Evolutionary conservation across 306 rosid species (phyloP).

Genomic region (Herpetospermum pedunculosum): DNA sequence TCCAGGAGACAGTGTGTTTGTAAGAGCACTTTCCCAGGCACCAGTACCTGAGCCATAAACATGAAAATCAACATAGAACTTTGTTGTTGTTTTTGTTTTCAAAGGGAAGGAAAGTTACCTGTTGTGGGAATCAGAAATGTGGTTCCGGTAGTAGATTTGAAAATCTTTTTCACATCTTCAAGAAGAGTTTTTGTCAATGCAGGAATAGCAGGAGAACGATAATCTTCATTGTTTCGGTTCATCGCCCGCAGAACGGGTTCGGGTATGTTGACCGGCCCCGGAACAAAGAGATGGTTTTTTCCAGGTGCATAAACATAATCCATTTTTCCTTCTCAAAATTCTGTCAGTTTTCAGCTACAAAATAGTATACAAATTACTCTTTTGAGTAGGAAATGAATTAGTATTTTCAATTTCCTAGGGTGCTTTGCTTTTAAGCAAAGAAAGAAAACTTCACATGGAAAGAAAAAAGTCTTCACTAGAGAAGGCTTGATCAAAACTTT

Average conservation of each 20-base stretch:
- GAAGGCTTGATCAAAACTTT: neutral
- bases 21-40: conserved; percentile 99
- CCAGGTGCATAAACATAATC: conserved; percentile 82
- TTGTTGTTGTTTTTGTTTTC: neutral
- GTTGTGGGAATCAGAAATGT: conserved; percentile 94
- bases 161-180: conserved; percentile 86
- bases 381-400: neutral
- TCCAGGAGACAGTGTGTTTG: conserved; percentile 93
- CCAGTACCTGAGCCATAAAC: conserved; percentile 67
- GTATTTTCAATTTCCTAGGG: neutral
- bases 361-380: neutral
- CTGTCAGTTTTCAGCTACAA: conserved; percentile 19
- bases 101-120: conserved; percentile 30
- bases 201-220: conserved; percentile 94
- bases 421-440: no score
- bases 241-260: conserved; percentile 81
- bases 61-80: neutral
- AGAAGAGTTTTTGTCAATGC: conserved; percentile 75
- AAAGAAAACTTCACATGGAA: no score
- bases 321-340: conserved; percentile 41
- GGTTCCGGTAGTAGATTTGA: conserved; percentile 85
- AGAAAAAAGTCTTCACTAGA: neutral
- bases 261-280: conserved; percentile 95
- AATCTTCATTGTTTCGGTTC: conserved; percentile 96
- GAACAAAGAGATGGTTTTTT: conserved; percentile 94